Conservation (phyloP, 768 basidiomycete genomes). For the Sporobolomyces roseus region DNA sequence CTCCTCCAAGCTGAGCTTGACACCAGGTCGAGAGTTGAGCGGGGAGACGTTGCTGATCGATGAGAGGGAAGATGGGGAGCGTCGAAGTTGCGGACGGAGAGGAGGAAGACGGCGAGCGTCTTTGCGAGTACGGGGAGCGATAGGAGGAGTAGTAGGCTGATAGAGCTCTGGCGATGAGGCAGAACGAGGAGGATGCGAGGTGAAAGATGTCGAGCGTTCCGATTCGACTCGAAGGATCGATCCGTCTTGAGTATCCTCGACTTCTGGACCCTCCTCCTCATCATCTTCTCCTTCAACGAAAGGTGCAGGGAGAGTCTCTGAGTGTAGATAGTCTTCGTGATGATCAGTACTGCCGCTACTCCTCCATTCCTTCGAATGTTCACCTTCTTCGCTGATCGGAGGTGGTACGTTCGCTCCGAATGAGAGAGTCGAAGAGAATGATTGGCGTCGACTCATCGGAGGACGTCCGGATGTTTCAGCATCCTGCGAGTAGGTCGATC, state of each 20-base stretch:
- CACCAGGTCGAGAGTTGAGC: not conserved
- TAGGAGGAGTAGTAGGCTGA: not conserved
- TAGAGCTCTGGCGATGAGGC: slow-evolving; percentile 1
- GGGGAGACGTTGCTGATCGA: not conserved
- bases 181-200: not conserved
- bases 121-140: slow-evolving; percentile 1
- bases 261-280: not conserved
- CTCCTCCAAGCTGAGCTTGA: not conserved
- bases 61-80: not conserved
- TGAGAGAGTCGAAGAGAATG: slow-evolving; percentile 1
- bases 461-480: not conserved
- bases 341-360: not conserved
- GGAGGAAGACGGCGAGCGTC: slow-evolving; percentile 2
- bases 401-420: not conserved
- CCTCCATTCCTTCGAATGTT: not conserved
- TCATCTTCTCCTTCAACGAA: not conserved
- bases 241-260: no score
- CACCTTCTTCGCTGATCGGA: not conserved
- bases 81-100: not conserved
- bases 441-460: not conserved
- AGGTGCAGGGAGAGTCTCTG: slow-evolving; percentile 5
- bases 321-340: slow-evolving; percentile 2
- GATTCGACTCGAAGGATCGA: not conserved
- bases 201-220: not conserved
- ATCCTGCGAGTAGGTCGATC: no score